phyloP scores from a whole-genome alignment of 169 alveolate genomes.

The Eimeria maxima region DNA sequence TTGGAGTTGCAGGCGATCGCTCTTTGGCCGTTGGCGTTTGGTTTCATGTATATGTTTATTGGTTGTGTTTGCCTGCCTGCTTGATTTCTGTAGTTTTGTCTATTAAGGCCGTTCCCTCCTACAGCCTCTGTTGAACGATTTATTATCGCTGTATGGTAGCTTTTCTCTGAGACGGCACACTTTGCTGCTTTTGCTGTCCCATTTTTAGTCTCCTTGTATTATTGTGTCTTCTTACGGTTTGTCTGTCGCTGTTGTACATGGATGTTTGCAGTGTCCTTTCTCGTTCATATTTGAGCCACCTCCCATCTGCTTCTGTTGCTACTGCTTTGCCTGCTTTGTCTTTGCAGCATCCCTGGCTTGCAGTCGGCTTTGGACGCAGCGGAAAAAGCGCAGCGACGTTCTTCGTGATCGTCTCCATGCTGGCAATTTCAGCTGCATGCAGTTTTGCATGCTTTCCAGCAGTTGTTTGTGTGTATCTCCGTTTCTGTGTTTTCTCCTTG shows the following conservation, averaged over 20 bases:
- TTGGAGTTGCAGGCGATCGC: no score
- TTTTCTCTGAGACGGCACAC: no score
- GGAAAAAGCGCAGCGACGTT: slow-evolving; percentile 45
- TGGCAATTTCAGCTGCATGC: neutral
- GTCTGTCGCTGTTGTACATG: neutral
- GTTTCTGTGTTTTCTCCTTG: neutral
- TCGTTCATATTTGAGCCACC: no score
- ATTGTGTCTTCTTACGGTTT: no score
- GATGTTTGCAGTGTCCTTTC: no score
- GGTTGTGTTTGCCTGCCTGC: no score
- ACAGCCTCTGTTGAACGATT: no score
- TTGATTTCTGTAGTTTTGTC: no score
- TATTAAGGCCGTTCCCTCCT: no score
- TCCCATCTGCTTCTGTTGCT: neutral
- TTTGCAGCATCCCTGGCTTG: slow-evolving; percentile 67
- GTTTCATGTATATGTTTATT: neutral
- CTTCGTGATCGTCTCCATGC: neutral
- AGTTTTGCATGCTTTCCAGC: neutral
- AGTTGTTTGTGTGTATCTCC: neutral
- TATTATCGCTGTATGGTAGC: no score
- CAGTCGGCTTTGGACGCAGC: slow-evolving; percentile 33
- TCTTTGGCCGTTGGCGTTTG: neutral
- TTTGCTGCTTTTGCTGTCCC: no score
- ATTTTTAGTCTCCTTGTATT: neutral
- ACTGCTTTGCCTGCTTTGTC: neutral